Percentiles rank a stretch among this genome's conserved stretches.
These are phyloP conservation scores for Bryum argenteum DNA, from an alignment of 225 moss, liverwort and hornwort species.

Conservation along the genomic window DNA sequence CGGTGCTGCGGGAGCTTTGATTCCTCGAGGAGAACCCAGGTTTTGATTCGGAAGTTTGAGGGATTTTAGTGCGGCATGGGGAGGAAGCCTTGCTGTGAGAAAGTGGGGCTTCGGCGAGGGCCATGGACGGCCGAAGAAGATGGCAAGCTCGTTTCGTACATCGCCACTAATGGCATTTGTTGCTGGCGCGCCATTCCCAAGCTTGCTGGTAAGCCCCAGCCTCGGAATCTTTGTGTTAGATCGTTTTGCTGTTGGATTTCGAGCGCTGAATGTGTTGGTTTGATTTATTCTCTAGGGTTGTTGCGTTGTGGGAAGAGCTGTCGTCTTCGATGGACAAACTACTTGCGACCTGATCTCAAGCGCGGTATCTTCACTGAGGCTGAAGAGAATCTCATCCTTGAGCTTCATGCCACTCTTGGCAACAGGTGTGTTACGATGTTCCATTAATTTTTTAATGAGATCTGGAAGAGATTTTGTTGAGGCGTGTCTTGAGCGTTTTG, in stretches of 20 bases:
- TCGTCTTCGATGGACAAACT: conserved; percentile 63
- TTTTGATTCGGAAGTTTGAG: too few species aligned
- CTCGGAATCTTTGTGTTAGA: neutral
- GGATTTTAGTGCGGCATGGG: conserved; percentile 41
- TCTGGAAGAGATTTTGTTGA: too few species aligned
- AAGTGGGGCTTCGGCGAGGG: conserved; percentile 57
- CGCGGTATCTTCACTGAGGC: conserved; percentile 51
- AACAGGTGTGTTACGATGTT: conserved; percentile 34
- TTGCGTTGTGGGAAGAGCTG: conserved; percentile 60
- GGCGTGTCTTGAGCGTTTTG: neutral
- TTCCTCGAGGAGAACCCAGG: too few species aligned
- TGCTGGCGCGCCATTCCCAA: conserved; percentile 65
- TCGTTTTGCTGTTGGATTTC: too few species aligned
- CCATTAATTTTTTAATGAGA: too few species aligned
- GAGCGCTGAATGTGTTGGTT: neutral
- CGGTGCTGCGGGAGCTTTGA: too few species aligned
- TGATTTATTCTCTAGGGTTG: conserved; percentile 29
- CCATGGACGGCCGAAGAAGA: conserved; percentile 66
- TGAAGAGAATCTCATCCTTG: conserved; percentile 51
- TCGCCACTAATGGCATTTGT: conserved; percentile 47
- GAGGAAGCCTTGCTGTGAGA: conserved; percentile 66
- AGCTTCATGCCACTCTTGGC: conserved; percentile 49
- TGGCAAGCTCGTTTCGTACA: conserved; percentile 42
- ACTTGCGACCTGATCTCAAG: conserved; percentile 56
- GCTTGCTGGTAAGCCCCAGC: conserved; percentile 37